Evolutionary conservation across 140 eudicot genomes (phyloP).

Genomic region (Ambrosia hybrid): DNA sequence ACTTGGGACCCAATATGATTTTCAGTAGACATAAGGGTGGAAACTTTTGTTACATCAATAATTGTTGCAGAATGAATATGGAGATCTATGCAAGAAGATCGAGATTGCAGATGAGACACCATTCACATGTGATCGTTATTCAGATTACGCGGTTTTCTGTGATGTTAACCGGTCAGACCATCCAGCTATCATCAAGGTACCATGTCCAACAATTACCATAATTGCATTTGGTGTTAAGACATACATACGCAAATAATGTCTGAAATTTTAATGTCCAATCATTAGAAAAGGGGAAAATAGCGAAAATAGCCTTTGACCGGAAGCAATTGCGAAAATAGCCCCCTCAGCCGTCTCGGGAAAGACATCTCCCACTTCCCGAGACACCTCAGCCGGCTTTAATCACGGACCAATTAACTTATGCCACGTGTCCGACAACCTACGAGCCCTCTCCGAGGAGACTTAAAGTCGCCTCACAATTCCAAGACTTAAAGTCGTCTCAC

Average conservation of each 20-base stretch:
- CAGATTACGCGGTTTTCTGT: slow-evolving; percentile 40
- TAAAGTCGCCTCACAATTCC: no score
- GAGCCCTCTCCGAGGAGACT: no score
- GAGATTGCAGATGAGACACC: slow-evolving; percentile 36
- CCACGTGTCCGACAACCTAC: no score
- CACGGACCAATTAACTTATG: no score
- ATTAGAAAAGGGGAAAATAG: no score
- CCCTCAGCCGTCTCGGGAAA: no score
- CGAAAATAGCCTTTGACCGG: no score
- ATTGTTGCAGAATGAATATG: slow-evolving; percentile 48
- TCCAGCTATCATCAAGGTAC: slow-evolving; percentile 57
- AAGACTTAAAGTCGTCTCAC: no score
- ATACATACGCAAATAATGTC: not conserved
- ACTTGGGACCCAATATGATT: not conserved
- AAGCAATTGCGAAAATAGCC: no score
- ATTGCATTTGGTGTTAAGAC: not conserved
- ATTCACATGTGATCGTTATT: slow-evolving; percentile 36
- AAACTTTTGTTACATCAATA: not conserved
- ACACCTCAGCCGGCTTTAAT: no score
- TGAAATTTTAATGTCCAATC: not conserved
- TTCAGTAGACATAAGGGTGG: no score
- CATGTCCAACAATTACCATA: slow-evolving; percentile 5
- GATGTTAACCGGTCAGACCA: slow-evolving; percentile 42
- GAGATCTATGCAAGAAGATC: slow-evolving; percentile 47
- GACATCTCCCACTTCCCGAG: no score